These are phyloP conservation scores for Candida smagusa DNA, from an alignment of 1,139 yeast species.

Conservation along the genomic window DNA sequence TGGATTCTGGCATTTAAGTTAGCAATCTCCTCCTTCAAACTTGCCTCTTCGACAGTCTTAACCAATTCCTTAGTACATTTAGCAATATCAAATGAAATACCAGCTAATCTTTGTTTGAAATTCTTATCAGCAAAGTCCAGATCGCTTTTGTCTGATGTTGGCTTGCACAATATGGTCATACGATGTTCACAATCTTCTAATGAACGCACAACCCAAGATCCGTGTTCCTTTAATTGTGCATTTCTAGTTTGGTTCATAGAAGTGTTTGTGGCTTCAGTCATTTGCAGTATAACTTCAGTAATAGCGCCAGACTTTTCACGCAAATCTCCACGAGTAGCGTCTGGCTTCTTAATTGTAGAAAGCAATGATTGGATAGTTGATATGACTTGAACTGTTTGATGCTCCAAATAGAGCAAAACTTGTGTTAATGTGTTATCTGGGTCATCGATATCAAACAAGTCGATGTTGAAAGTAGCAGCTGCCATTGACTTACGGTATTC, in stretches of 20 bases:
- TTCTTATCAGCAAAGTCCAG: slow-evolving; percentile 80
- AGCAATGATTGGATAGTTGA: slow-evolving; percentile 83
- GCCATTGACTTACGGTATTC: slow-evolving; percentile 51
- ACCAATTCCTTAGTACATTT: slow-evolving; percentile 94
- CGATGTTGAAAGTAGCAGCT: slow-evolving; percentile 61
- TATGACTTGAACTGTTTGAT: slow-evolving; percentile 90
- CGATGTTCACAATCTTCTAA: slow-evolving; percentile 82
- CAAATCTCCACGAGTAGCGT: slow-evolving; percentile 72
- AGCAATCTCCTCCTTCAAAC: slow-evolving; percentile 74
- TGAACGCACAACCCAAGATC: slow-evolving; percentile 84
- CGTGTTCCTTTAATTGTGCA: slow-evolving; percentile 81
- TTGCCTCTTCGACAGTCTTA: slow-evolving; percentile 92
- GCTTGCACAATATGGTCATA: slow-evolving; percentile 62
- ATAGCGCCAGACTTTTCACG: slow-evolving; percentile 73
- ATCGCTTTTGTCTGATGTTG: slow-evolving; percentile 47
- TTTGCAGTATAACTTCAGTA: slow-evolving; percentile 71
- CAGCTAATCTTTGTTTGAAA: slow-evolving; percentile 89
- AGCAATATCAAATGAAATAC: slow-evolving; percentile 93
- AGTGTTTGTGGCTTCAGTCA: slow-evolving; percentile 86
- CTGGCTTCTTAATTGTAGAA: slow-evolving; percentile 71
- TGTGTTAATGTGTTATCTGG: slow-evolving; percentile 88
- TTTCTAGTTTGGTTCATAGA: slow-evolving; percentile 89
- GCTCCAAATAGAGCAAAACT: slow-evolving; percentile 81
- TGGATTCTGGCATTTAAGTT: slow-evolving; percentile 46
- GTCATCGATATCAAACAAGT: slow-evolving; percentile 74